These are phyloP conservation scores for Yamadazyma insecticola DNA, from an alignment of 805 yeast species.

Conservation along the genomic window DNA sequence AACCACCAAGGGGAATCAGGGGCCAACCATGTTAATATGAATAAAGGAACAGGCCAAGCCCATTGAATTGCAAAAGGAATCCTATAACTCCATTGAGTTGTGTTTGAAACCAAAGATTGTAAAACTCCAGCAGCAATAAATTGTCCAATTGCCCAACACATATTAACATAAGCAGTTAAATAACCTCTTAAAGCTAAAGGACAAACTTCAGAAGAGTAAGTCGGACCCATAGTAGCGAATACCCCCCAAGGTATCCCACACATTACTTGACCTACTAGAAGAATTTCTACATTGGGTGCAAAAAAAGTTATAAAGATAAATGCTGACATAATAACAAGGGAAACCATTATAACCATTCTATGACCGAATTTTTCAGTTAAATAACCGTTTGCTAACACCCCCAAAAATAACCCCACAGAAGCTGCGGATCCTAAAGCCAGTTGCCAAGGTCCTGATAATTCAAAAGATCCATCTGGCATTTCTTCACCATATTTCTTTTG, in stretches of 20 bases:
- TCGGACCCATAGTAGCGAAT: slow-evolving; percentile 43
- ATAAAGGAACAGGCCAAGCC: slow-evolving; percentile 49
- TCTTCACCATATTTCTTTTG: slow-evolving; percentile 26
- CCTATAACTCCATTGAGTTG: slow-evolving; percentile 37
- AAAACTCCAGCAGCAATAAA: slow-evolving; percentile 48
- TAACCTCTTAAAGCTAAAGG: slow-evolving; percentile 46
- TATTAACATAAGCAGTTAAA: slow-evolving; percentile 42
- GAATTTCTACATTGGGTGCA: slow-evolving; percentile 26
- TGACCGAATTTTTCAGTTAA: slow-evolving; percentile 40
- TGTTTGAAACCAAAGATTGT: slow-evolving; percentile 21
- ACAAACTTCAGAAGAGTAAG: slow-evolving; percentile 52
- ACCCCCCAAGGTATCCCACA: slow-evolving; percentile 32
- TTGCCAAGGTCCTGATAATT: slow-evolving; percentile 23
- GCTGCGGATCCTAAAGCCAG: slow-evolving; percentile 21
- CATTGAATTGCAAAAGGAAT: slow-evolving; percentile 56
- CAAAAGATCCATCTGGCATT: slow-evolving; percentile 14
- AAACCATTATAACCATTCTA: slow-evolving; percentile 24
- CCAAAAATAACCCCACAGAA: slow-evolving; percentile 36
- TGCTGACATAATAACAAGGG: slow-evolving; percentile 16
- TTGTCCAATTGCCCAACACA: slow-evolving; percentile 54
- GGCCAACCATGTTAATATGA: slow-evolving; percentile 36
- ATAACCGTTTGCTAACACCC: slow-evolving; percentile 36
- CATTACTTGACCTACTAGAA: slow-evolving; percentile 36
- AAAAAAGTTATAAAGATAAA: slow-evolving; percentile 36
- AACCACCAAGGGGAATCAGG: slow-evolving; percentile 59